Percentiles rank a stretch among this genome's conserved stretches.
Conservation (phyloP, 2,329 filamentous ascomycete genomes). For the Tympanopsis confertula region DNA sequence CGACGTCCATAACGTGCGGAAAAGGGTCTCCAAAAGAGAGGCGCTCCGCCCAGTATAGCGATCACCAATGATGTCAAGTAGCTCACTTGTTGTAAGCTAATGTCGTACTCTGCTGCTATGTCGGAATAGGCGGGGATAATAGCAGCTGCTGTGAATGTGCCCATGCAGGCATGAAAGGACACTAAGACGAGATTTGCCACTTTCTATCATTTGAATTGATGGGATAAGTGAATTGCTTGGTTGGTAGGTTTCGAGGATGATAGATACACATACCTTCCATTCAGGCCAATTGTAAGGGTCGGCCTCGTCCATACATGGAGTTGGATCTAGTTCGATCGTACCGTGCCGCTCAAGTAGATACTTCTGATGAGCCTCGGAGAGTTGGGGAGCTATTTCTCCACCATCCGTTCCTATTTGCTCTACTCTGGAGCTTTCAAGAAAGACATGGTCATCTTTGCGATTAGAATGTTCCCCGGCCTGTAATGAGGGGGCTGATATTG, state of each 20-base stretch:
- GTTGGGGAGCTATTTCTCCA: background rate
- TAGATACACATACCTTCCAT: constrained; percentile 19
- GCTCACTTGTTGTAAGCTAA: constrained; percentile 25
- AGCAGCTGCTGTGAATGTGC: constrained; percentile 32
- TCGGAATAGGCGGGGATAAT: constrained; percentile 33
- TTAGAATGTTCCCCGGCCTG: no score
- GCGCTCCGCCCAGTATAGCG: constrained; percentile 32
- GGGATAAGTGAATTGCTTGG: background rate
- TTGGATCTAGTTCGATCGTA: constrained; percentile 35
- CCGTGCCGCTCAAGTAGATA: constrained; percentile 37
- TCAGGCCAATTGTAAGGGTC: constrained; percentile 39
- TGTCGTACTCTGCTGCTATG: constrained; percentile 30
- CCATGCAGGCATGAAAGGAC: constrained; percentile 35
- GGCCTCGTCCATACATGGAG: constrained; percentile 30
- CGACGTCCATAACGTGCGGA: constrained; percentile 34
- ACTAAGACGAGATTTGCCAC: constrained; percentile 30
- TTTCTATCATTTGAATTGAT: constrained; percentile 16
- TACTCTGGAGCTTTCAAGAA: background rate
- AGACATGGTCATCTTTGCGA: background rate
- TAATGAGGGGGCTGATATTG: no score
- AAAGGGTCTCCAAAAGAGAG: constrained; percentile 37
- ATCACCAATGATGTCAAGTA: constrained; percentile 38
- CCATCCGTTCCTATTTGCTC: background rate
- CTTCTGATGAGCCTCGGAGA: constrained; percentile 18
- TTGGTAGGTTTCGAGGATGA: background rate